Base-by-base conservation (phyloP, 768 basidiomycete species). In the Boletus insuetus region DNA sequence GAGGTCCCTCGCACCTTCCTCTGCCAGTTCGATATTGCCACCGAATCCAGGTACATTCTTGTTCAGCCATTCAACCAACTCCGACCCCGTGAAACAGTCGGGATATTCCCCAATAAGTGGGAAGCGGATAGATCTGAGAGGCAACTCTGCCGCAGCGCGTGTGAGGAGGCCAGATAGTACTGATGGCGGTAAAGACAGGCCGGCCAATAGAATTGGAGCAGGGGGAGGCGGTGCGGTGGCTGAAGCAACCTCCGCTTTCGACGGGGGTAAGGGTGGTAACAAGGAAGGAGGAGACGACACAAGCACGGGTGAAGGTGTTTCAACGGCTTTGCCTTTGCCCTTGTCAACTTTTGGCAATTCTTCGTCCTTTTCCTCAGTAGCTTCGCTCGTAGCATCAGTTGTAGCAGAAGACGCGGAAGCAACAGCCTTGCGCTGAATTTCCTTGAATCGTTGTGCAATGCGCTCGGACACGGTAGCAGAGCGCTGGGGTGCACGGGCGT, bases 1-100 rank as follows among this genome's bases (percentile, higher is more conserved):
- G 37, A 86, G 71, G 41, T 83, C 81, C 32, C 67, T 67, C 26
- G 83, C 83, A n/a, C 70, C 83, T 50, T 91, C 85, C 60, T 91
- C 90, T 2, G 91, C 91, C 43, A 82, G 77, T 55, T 94, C 92
- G 52, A 90, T 73, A 67, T 79, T 87, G 19, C 87, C 89, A 17
- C 81, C 86, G 58, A 96, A 87, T 9, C 82, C 90, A 56, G 83
- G 82, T 3, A 95, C 85, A 58, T 89, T 86, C 54, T 80, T 82
- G 54, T 84, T 83, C 53, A 97, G 71, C 93, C 93, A 97, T 6
- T 81, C 78, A 10, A 87, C 89, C 59, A 97, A 87, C 59, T 96
- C 94, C 40, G 93, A 92, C 29, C 94, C 94, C 16, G 84, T 85
- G 72, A 96, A 95, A 55, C 88, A 87, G 54, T 91, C 87, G 29